A percentile compares a stretch with the other conserved stretches of the same genome.
These are phyloP conservation scores for Fusarium metavorans DNA, from an alignment of 2,329 filamentous ascomycete species.

Conservation along the genomic window DNA sequence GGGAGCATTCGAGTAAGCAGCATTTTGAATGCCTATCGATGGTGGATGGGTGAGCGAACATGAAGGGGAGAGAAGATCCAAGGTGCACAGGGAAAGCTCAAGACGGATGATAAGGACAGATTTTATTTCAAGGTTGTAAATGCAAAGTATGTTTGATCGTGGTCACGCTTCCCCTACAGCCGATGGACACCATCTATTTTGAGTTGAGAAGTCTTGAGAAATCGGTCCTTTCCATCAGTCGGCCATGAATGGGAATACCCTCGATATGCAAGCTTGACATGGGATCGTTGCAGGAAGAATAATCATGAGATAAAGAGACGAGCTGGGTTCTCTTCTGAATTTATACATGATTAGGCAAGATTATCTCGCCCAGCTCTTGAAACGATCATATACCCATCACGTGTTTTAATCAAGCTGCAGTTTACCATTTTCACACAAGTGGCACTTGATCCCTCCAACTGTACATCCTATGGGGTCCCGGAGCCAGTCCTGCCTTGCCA, in stretches of 20 bases:
- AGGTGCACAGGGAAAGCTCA: neutral
- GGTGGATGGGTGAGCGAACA: neutral
- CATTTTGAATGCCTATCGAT: neutral
- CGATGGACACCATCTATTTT: neutral
- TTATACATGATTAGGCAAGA: neutral
- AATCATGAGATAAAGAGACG: neutral
- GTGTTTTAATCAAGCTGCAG: neutral
- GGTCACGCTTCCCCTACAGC: neutral
- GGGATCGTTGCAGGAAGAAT: neutral
- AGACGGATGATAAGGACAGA: neutral
- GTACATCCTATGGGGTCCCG: neutral
- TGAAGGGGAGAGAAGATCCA: neutral
- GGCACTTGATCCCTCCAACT: neutral
- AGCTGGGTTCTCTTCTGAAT: neutral
- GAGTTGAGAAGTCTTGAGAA: neutral
- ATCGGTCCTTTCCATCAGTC: neutral
- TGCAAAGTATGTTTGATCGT: neutral
- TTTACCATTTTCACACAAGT: neutral
- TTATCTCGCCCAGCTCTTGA: neutral
- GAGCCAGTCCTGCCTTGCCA: neutral
- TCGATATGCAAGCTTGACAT: neutral
- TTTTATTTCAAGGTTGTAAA: neutral
- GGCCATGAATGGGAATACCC: neutral
- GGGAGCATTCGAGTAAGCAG: neutral
- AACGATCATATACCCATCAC: neutral